Base-by-base conservation (phyloP, 768 basidiomycete genomes). In the Rhizopogon roseolus region DNA sequence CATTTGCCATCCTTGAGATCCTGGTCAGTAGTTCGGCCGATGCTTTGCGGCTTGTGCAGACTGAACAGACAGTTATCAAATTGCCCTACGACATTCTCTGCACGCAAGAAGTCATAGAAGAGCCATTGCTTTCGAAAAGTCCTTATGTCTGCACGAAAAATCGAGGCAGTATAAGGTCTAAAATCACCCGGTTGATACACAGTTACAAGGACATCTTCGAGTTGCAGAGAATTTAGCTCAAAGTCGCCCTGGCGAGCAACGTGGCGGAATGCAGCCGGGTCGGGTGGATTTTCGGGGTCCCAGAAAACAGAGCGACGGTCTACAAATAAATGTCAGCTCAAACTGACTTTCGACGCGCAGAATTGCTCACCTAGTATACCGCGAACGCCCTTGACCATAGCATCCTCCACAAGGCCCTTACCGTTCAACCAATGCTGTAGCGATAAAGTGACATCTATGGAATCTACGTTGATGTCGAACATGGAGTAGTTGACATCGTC, bases 21-120 rank as follows among this genome's bases (percentile, higher is more conserved):
- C 63, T 84, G 88, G 64, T 92, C 88, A 44, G 85, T 92, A 5
- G 92, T 93, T 57, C 92, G 77, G 1, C 95, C 93, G 49, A 98
- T 91, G 66, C 92, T 96, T 73, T 98, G 96, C 6, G 96, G 96
- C 64, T 86, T 89, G 64, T 98, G 97, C 58, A 99, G 66, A 66
- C 95, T 98, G 73, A 97, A 97, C 17, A 99, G 66, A 62, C 97
- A 99, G 65, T 98, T 98, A 67, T 99, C 97, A 58, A 93, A 91
- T 67, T 99, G 97, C 4, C 97, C 97, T 8, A 97, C 96, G 40
- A 98, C 88, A 58, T 89, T 91, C 65, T 98, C 95, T 0, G 97
- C 95, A 46, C 65, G 67, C 55, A 98, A 72, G 58, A 98, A 85
- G 69, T 99, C 97, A 68, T 95, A 95, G 69, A 97, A 97, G 37